Conservation (phyloP, 2,329 filamentous ascomycete genomes). For the Endocalyx cinctus region DNA sequence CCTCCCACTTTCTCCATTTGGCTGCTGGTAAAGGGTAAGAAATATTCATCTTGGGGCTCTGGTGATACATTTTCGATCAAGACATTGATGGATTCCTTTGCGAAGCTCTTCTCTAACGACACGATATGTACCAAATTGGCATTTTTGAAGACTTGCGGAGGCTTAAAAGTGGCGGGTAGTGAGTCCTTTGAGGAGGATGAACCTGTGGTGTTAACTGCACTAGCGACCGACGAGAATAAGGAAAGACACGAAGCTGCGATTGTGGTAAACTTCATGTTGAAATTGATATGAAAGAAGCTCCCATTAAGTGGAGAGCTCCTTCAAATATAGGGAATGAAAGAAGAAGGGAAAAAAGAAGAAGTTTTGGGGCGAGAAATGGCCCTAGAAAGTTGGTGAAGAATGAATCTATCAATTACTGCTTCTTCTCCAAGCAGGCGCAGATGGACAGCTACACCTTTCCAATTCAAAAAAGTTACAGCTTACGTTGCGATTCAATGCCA, state of each 20-base stretch:
- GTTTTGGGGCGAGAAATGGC: slow-evolving; percentile 8
- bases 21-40: slow-evolving; percentile 74
- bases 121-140: slow-evolving; percentile 84
- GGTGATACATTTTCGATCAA: slow-evolving; percentile 82
- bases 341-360: slow-evolving; percentile 11
- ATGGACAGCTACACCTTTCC: slow-evolving; percentile 18
- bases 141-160: slow-evolving; percentile 90
- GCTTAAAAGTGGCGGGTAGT: slow-evolving; percentile 67
- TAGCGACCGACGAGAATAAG: slow-evolving; percentile 46
- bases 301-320: slow-evolving; percentile 27
- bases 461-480: slow-evolving; percentile 25
- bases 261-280: slow-evolving; percentile 44
- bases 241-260: slow-evolving; percentile 56
- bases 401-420: too few species aligned
- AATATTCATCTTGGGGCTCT: slow-evolving; percentile 83
- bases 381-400: slow-evolving; percentile 3
- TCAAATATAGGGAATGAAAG: too few species aligned
- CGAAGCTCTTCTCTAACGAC: slow-evolving; percentile 89
- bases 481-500: slow-evolving; percentile 26
- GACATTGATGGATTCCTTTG: slow-evolving; percentile 88
- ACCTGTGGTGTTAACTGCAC: slow-evolving; percentile 21
- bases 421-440: too few species aligned
- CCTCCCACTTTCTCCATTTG: slow-evolving; percentile 75
- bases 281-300: slow-evolving; percentile 18
- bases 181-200: slow-evolving; percentile 53